Base-by-base conservation (phyloP, 768 basidiomycete species). In the Panaeolus cyanescens region DNA sequence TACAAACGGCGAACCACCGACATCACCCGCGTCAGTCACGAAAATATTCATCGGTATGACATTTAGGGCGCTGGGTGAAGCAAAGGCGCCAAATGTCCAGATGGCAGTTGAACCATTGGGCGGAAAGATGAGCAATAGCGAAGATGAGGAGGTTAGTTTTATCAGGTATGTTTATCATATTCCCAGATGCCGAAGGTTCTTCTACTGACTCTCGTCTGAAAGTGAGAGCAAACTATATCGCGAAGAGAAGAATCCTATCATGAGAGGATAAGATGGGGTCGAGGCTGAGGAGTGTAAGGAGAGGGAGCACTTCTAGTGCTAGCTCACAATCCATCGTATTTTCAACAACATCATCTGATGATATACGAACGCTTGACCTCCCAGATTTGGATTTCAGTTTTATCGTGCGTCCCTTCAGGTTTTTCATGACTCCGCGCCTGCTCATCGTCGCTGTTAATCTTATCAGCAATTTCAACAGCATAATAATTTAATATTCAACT, bases 191-290 rank as follows among this genome's bases (percentile, higher is more conserved):
- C 4, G n/a, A n/a, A n/a, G n/a, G n/a, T n/a, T n/a, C n/a, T 1
- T n/a, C 28, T 57, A 3, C 54, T 68, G 32, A 68, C 13, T 17
- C 32, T 19, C 55, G 39, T n/a, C n/a, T 36, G 45, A 7, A 60
- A 93, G 91, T 67, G 91, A 90, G 28, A 91, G 88, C 65, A 85
- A 85, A 63, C 64, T 91, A n/a, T 91, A 81, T 64, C 75, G 73
- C 2, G 80, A 83, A 32, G 90, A 92, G 68, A 68, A 72, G 5
- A 85, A 87, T 56, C 72, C 76, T 6, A 12, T 33, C 0, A 67
- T 79, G 63, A 80, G 83, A 50, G 59, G n/a, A n/a, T n/a, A n/a
- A n/a, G n/a, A n/a, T n/a, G n/a, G n/a, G n/a, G n/a, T n/a, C n/a
- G n/a, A n/a, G n/a, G n/a, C n/a, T n/a, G n/a, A n/a, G n/a, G n/a